Conservation (phyloP, 2,329 filamentous ascomycete species). For the Acephala macrosclerotiorum region DNA sequence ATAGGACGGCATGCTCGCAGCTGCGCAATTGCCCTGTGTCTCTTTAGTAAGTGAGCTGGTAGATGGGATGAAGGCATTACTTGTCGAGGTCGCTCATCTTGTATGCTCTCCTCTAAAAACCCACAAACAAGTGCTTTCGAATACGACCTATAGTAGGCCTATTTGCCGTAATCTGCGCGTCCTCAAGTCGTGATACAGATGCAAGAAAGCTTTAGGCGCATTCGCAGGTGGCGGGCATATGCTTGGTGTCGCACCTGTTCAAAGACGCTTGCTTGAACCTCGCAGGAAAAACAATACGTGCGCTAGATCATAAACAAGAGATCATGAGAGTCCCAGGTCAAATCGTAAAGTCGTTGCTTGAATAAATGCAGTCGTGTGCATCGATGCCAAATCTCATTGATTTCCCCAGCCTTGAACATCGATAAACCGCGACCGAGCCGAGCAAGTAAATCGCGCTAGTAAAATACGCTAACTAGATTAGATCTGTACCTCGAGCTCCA, state of each 20-base stretch:
- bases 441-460: constrained; percentile 14
- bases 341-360: neutral
- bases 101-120: constrained; percentile 16
- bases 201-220: constrained; percentile 5
- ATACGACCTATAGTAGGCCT: neutral
- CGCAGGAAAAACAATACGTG: neutral
- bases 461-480: constrained; percentile 19
- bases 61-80: constrained; percentile 55
- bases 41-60: constrained; percentile 2
- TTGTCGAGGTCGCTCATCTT: constrained; percentile 93
- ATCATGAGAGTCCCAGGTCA: constrained; percentile 2
- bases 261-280: neutral
- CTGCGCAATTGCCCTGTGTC: constrained; percentile 87
- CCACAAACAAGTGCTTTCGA: neutral
- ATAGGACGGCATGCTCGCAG: constrained; percentile 95
- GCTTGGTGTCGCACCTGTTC: neutral
- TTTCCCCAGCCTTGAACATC: constrained; percentile 29
- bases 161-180: neutral
- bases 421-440: constrained; percentile 18
- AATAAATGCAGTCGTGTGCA: constrained; percentile 9
- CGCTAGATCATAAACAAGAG: neutral
- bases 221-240: neutral
- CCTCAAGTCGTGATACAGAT: neutral
- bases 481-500: constrained; percentile 13
- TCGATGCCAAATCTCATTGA: neutral